Conservation (phyloP, 768 basidiomycete genomes). For the Punctularia strigosozonata region DNA sequence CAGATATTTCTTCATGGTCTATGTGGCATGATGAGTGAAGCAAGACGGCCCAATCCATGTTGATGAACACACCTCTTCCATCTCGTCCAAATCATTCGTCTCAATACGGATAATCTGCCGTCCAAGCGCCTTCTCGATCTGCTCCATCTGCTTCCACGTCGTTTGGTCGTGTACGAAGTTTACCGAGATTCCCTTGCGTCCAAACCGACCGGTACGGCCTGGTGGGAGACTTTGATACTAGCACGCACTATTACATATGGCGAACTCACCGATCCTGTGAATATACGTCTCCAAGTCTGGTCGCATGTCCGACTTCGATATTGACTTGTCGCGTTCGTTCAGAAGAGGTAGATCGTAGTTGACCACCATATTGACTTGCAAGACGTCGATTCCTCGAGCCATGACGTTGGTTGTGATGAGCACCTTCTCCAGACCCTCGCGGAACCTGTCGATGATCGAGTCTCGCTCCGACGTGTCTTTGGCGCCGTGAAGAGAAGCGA, state of each 20-base stretch:
- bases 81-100: conserved; percentile 82
- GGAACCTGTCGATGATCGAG: conserved; percentile 85
- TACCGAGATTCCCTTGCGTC: conserved; percentile 92
- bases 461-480: conserved; percentile 89
- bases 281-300: conserved; percentile 97
- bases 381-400: conserved; percentile 94
- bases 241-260: too few relatives aligned
- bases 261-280: conserved; percentile 91
- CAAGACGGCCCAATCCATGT: not conserved
- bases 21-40: not conserved
- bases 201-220: conserved; percentile 98
- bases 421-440: conserved; percentile 93
- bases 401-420: conserved; percentile 99
- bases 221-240: conserved; percentile 1
- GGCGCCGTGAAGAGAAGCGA: conserved; percentile 90
- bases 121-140: conserved; percentile 71
- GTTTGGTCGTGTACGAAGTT: conserved; percentile 91
- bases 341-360: conserved; percentile 93
- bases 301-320: conserved; percentile 32
- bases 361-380: conserved; percentile 99
- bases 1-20: conserved; percentile 78
- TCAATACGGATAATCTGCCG: conserved; percentile 77
- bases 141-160: conserved; percentile 85
- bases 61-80: conserved; percentile 67
- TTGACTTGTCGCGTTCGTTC: conserved; percentile 49